Evolutionary conservation across 257 asterid species (phyloP).

Genomic region (Lithospermum erythrorhizon): DNA sequence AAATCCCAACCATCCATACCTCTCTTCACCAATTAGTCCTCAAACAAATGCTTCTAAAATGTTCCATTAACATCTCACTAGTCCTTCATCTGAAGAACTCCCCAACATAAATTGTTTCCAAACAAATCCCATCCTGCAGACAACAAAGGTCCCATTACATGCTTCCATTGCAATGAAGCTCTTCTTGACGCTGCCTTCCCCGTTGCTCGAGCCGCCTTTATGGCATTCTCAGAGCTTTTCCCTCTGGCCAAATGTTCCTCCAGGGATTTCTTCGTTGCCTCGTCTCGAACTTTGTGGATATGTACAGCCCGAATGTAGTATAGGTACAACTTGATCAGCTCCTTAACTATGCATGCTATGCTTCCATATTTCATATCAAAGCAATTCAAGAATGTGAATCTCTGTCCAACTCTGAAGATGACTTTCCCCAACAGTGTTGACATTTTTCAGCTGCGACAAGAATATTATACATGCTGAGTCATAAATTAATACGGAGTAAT

Average conservation of each 20-base stretch:
- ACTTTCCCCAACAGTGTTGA: constrained; percentile 27
- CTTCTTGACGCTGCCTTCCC: constrained; percentile 30
- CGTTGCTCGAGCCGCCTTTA: constrained; percentile 20
- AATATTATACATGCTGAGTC: not conserved
- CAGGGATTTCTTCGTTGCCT: constrained; percentile 28
- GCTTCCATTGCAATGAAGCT: constrained; percentile 30
- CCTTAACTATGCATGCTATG: constrained; percentile 34
- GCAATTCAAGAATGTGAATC: constrained; percentile 36
- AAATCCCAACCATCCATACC: constrained; percentile 42
- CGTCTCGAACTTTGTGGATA: constrained; percentile 26
- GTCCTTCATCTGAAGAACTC: constrained; percentile 40
- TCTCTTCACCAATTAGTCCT: constrained; percentile 42
- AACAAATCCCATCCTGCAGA: constrained; percentile 51
- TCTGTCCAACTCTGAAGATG: constrained; percentile 22
- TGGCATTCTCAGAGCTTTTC: constrained; percentile 17
- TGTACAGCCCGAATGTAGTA: constrained; percentile 38
- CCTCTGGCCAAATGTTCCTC: constrained; percentile 17
- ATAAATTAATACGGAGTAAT: no score
- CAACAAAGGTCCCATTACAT: constrained; percentile 32
- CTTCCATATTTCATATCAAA: constrained; percentile 50
- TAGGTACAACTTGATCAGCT: constrained; percentile 26
- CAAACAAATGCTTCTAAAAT: constrained; percentile 36
- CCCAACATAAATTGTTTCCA: constrained; percentile 37
- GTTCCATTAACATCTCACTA: constrained; percentile 27
- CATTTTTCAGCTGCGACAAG: constrained; percentile 41